Evolutionary conservation across 1,284 basidiomycete species (phyloP).

Genomic region (Ganoderma meredithae): DNA sequence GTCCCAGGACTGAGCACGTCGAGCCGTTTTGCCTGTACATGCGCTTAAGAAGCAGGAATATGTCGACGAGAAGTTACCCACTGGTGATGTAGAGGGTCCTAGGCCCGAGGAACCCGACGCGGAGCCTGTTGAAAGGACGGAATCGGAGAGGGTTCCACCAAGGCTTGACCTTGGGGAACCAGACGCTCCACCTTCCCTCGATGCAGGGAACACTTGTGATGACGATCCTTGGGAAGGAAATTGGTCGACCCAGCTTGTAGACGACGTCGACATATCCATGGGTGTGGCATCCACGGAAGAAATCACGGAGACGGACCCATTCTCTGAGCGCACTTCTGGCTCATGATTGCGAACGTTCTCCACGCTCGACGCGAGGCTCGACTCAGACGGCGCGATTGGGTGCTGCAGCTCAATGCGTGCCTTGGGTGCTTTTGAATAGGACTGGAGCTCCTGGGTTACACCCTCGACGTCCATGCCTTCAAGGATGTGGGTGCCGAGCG

Average conservation of each 20-base stretch:
- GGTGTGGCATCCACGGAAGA: constrained; percentile 43
- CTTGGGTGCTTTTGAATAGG: constrained; percentile 46
- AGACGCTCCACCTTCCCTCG: constrained; percentile 22
- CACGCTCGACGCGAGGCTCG: constrained; percentile 55
- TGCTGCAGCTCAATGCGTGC: constrained; percentile 23
- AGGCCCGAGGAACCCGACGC: constrained; percentile 39
- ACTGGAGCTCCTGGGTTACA: constrained; percentile 76
- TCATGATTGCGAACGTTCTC: constrained; percentile 46
- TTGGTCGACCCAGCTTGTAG: constrained; percentile 63
- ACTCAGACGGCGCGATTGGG: constrained; percentile 41
- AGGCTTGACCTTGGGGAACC: constrained; percentile 31
- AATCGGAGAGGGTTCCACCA: constrained; percentile 37
- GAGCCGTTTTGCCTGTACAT: constrained; percentile 17
- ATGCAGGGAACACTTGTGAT: constrained; percentile 29
- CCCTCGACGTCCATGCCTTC: constrained; percentile 85
- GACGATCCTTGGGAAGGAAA: constrained; percentile 39
- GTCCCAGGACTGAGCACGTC: constrained; percentile 30
- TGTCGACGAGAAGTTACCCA: neutral
- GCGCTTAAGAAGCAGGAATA: neutral
- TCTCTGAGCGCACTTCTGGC: constrained; percentile 61
- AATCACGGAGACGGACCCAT: constrained; percentile 50
- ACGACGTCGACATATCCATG: constrained; percentile 45
- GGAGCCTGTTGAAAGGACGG: constrained; percentile 44
- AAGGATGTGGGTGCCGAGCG: constrained; percentile 76
- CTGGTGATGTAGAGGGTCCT: constrained; percentile 12